A percentile compares a stretch with the other conserved stretches of the same genome.
These are phyloP conservation scores for Stropharia rugosoannulata DNA, from an alignment of 768 basidiomycete genomes.

Conservation along the genomic window DNA sequence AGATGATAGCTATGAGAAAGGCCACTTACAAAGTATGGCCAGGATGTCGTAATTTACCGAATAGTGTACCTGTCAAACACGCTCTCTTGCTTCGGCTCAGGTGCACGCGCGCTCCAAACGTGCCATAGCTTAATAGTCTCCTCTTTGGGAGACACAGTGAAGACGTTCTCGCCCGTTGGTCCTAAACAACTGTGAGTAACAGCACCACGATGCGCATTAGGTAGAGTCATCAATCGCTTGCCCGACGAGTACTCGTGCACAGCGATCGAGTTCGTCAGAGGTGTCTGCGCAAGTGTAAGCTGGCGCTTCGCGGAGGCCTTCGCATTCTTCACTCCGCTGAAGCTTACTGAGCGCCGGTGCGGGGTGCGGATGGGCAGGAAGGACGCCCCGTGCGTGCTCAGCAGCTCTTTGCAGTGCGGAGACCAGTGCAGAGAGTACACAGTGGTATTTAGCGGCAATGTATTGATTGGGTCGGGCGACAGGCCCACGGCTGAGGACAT, in stretches of 20 bases:
- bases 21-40: background rate
- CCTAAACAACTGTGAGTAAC: slow-evolving; percentile 63
- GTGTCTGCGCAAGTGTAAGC: slow-evolving; percentile 17
- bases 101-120: slow-evolving; percentile 50
- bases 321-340: background rate
- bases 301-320: background rate
- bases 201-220: slow-evolving; percentile 52
- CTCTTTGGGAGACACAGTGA: slow-evolving; percentile 62
- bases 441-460: slow-evolving; percentile 78
- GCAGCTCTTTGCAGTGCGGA: slow-evolving; percentile 80
- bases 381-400: slow-evolving; percentile 81
- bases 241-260: slow-evolving; percentile 75
- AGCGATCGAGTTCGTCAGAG: slow-evolving; percentile 68
- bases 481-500: slow-evolving; percentile 22
- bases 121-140: slow-evolving; percentile 76
- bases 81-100: slow-evolving; percentile 34
- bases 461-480: slow-evolving; percentile 43
- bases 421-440: slow-evolving; percentile 72
- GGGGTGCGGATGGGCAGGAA: slow-evolving; percentile 39
- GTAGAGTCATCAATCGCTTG: slow-evolving; percentile 48
- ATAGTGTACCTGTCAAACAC: slow-evolving; percentile 47
- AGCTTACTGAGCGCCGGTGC: slow-evolving; percentile 2
- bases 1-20: background rate
- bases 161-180: slow-evolving; percentile 61
- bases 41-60: slow-evolving; percentile 27